Evolutionary conservation across 2,329 filamentous ascomycete genomes (phyloP), one percentile per base, ranked within the genome.

Genomic region (Microsporum canis): DNA sequence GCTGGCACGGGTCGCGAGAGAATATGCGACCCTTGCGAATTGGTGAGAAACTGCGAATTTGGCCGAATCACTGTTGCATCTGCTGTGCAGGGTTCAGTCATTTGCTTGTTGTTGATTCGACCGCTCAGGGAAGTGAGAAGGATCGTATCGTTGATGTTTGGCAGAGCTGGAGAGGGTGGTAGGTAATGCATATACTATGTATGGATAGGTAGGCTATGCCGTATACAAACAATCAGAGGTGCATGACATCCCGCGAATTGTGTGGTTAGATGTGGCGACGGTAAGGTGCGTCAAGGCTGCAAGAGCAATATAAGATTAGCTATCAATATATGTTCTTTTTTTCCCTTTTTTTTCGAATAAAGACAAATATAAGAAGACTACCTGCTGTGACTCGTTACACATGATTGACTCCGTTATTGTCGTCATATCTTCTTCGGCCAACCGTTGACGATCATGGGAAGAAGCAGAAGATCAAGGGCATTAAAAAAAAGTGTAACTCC

Each of bases 41-140:
- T 36, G 88, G 88, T 0, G 81, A 89, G 69, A 85, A 84, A 69
- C 71, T 91, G 36, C 77, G 84, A 60, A 76, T 92, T 23, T 91
- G 86, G 86, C 88, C 88, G 0, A 91, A 91, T 67, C 88, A 91
- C 73, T 85, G 87, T 43, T 91, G 88, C 70, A 87, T 91, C 68
- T 82, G 87, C 1, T 84, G 86, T 0, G 84, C 84, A 0, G 82
- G 82, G n/a, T 88, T 85, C 73, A 83, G 81, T 3, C 88, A 83
- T 79, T 91, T 89, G 72, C 74, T 89, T 12, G 76, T 91, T 34
- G 83, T 91, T 2, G 88, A 91, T 72, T 83, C 82, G 41, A 76
- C 79, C 31, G 66, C 57, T 5, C 49, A 62, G 34, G 63, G 63
- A 27, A 47, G 33, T 5, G 65, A 67, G 55, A 65, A 61, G 57